Evolutionary conservation across 768 basidiomycete species (phyloP).

Genomic region (Suillus decipiens): DNA sequence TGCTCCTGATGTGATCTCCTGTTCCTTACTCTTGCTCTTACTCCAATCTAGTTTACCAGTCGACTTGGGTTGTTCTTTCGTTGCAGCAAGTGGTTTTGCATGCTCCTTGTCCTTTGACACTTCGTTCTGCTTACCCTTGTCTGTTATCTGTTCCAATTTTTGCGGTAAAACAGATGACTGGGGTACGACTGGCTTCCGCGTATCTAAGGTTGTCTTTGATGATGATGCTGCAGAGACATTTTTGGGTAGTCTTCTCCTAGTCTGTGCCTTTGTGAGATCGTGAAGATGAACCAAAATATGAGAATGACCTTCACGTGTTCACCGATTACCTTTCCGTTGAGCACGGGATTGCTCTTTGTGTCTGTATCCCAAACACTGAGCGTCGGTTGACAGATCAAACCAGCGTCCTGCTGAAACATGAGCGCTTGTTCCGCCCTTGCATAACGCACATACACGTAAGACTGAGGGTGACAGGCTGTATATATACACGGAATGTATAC

Average conservation of each 20-base stretch:
- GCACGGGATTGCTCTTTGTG: conserved; percentile 22
- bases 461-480: conserved; percentile 73
- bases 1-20: conserved; percentile 10
- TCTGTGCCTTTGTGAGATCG: not conserved
- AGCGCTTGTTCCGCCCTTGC: not conserved
- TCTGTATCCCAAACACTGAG: conserved; percentile 36
- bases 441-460: conserved; percentile 47
- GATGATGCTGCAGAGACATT: conserved; percentile 33
- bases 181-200: conserved; percentile 17
- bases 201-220: conserved; percentile 46
- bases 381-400: conserved; percentile 39
- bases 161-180: conserved; percentile 4
- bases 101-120: conserved; percentile 26
- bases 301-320: conserved; percentile 47
- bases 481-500: conserved; percentile 58
- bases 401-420: conserved; percentile 41
- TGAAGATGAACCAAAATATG: not conserved
- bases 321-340: conserved; percentile 48
- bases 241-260: not conserved
- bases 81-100: conserved; percentile 19
- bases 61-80: conserved; percentile 33
- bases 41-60: conserved; percentile 65
- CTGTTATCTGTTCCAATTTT: conserved; percentile 18
- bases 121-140: conserved; percentile 29
- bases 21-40: conserved; percentile 52